Percentiles rank a stretch among this genome's conserved stretches.
phyloP scores from a whole-genome alignment of 108 stramenopile genomes.

The Asterionellopsis glacialis region DNA sequence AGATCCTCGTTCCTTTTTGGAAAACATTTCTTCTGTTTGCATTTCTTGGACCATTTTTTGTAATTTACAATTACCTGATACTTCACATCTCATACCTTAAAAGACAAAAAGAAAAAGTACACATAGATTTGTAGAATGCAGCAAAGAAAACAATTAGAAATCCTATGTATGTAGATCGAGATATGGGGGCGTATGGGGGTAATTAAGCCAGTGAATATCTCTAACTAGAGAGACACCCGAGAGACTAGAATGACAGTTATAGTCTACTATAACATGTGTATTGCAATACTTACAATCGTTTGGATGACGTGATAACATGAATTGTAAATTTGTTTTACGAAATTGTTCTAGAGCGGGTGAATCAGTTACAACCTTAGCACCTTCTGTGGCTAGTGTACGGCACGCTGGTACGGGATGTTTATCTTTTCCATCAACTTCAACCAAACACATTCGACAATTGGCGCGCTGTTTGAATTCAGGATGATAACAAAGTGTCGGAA shows the following conservation, averaged over 20 bases:
- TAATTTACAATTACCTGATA: constrained; percentile 32
- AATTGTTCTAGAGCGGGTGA: constrained; percentile 21
- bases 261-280: no score
- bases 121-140: no score
- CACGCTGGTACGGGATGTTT: constrained; percentile 25
- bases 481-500: constrained; percentile 50
- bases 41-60: constrained; percentile 34
- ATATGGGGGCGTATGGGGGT: no score
- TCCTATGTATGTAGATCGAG: no score
- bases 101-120: no score
- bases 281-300: constrained; percentile 30
- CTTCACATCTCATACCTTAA: constrained; percentile 28
- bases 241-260: no score
- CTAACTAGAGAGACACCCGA: no score
- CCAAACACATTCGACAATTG: constrained; percentile 40
- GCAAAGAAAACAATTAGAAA: no score
- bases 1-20: constrained; percentile 21
- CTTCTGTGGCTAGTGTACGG: constrained; percentile 26
- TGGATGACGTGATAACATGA: constrained; percentile 30
- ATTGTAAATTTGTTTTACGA: constrained; percentile 29
- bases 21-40: constrained; percentile 37
- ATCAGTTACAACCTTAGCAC: constrained; percentile 19
- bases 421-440: constrained; percentile 30
- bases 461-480: constrained; percentile 32
- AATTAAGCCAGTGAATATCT: no score